These are phyloP conservation scores for Chrysanthemum lavandulifolium DNA, from an alignment of 129 eudicot species.

Conservation along the genomic window DNA sequence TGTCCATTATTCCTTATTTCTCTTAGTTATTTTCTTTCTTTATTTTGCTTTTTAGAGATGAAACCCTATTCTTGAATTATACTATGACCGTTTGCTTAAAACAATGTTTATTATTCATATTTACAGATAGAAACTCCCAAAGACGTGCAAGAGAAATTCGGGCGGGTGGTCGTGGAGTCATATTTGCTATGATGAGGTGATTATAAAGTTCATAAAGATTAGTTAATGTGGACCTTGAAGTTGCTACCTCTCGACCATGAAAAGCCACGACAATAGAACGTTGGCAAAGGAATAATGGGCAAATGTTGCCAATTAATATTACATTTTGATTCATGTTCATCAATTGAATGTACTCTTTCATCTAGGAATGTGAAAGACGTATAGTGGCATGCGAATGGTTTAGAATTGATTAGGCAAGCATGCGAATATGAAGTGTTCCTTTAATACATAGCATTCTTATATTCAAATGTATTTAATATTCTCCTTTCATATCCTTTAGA, in stretches of 20 bases:
- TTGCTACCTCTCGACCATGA: neutral
- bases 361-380: too few relatives aligned
- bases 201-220: neutral
- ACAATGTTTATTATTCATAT: constrained; percentile 2
- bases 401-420: too few relatives aligned
- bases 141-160: constrained; percentile 92
- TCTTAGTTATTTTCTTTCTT: neutral
- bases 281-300: constrained; percentile 1
- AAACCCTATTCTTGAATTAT: constrained; percentile 7
- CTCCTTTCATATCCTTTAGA: too few relatives aligned
- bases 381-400: too few relatives aligned
- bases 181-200: constrained; percentile 59
- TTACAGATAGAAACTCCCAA: constrained; percentile 87
- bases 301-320: neutral
- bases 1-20: too few relatives aligned
- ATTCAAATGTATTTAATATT: too few relatives aligned
- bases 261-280: neutral
- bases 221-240: neutral
- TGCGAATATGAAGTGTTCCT: too few relatives aligned
- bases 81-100: neutral
- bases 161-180: constrained; percentile 89
- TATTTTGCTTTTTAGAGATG: neutral
- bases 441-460: too few relatives aligned
- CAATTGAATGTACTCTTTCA: too few relatives aligned
- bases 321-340: constrained; percentile 11